Conservation (phyloP, 495 filamentous ascomycete species). For the Ascobolus immersus region DNA sequence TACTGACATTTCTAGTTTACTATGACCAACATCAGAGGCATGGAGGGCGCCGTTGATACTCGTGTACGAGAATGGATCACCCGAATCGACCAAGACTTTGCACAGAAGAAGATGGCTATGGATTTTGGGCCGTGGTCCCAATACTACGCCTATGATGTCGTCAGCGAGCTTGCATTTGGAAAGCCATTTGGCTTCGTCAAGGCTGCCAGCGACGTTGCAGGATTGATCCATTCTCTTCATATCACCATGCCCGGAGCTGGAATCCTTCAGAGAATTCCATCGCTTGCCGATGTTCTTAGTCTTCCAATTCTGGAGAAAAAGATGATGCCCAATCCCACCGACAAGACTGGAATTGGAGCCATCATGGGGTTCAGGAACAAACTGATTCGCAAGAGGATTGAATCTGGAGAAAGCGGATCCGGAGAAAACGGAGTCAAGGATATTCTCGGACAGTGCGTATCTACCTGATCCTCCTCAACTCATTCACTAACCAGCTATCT, state of each 20-base stretch:
- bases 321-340: slow-evolving; percentile 22
- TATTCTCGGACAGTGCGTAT: slow-evolving; percentile 7
- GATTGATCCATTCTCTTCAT: too few relatives aligned
- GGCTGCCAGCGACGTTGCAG: slow-evolving; percentile 15
- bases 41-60: slow-evolving; percentile 17
- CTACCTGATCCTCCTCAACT: slow-evolving; percentile 15
- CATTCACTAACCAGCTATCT: slow-evolving; percentile 24
- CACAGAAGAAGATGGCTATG: slow-evolving; percentile 14
- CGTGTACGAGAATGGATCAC: slow-evolving; percentile 12
- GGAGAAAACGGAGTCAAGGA: slow-evolving; percentile 25
- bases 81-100: slow-evolving; percentile 1
- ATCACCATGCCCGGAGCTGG: slow-evolving; percentile 31
- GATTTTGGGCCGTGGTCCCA: slow-evolving; percentile 27
- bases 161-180: slow-evolving; percentile 37
- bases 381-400: slow-evolving; percentile 22
- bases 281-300: slow-evolving; percentile 23
- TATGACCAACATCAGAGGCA: slow-evolving; percentile 16
- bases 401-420: slow-evolving; percentile 17
- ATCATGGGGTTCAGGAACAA: slow-evolving; percentile 25
- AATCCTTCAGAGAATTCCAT: slow-evolving; percentile 26
- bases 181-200: slow-evolving; percentile 38
- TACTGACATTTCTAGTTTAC: neutral
- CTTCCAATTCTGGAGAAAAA: slow-evolving; percentile 23
- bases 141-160: slow-evolving; percentile 32
- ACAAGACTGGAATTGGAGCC: slow-evolving; percentile 25